phyloP scores from a whole-genome alignment of 2,329 filamentous ascomycete genomes.

The Nigrospora oryzae region DNA sequence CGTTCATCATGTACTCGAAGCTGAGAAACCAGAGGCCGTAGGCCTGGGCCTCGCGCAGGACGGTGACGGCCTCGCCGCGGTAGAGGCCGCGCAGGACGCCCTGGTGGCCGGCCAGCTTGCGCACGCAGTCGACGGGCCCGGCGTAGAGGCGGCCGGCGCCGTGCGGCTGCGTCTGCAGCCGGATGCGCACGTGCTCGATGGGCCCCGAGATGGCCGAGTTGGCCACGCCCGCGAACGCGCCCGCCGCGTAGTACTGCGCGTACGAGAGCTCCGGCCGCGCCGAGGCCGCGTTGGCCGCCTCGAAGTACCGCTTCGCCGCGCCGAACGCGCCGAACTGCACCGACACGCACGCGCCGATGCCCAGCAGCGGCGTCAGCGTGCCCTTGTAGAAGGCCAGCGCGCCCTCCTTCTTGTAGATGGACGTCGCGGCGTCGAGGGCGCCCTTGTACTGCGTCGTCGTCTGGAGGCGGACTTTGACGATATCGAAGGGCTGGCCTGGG shows the following conservation, averaged over 20 bases:
- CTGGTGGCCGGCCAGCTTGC: constrained; percentile 63
- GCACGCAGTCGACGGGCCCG: constrained; percentile 84
- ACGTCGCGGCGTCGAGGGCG: constrained; percentile 70
- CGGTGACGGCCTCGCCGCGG: constrained; percentile 78
- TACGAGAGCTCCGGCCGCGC: constrained; percentile 54
- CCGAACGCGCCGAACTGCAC: constrained; percentile 98
- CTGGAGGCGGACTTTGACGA: constrained; percentile 94
- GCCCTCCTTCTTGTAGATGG: constrained; percentile 84
- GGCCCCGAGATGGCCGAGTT: constrained; percentile 84
- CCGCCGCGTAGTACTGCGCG: constrained; percentile 79
- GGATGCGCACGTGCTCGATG: constrained; percentile 95
- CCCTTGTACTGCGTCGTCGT: constrained; percentile 75
- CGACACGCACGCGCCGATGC: constrained; percentile 96
- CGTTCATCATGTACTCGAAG: constrained; percentile 95
- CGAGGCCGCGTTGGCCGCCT: constrained; percentile 61
- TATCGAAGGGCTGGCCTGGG: constrained; percentile 69
- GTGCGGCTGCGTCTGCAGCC: constrained; percentile 93
- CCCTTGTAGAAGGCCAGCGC: constrained; percentile 91
- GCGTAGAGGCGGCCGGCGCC: constrained; percentile 68
- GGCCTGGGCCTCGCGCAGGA: constrained; percentile 83
- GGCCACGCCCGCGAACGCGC: constrained; percentile 85
- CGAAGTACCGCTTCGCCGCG: constrained; percentile 78
- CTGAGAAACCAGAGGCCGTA: constrained; percentile 94
- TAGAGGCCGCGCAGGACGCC: constrained; percentile 70
- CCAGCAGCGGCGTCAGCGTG: constrained; percentile 86